Evolutionary conservation across 306 rosid species (phyloP).

Genomic region (Prosopis cineraria): DNA sequence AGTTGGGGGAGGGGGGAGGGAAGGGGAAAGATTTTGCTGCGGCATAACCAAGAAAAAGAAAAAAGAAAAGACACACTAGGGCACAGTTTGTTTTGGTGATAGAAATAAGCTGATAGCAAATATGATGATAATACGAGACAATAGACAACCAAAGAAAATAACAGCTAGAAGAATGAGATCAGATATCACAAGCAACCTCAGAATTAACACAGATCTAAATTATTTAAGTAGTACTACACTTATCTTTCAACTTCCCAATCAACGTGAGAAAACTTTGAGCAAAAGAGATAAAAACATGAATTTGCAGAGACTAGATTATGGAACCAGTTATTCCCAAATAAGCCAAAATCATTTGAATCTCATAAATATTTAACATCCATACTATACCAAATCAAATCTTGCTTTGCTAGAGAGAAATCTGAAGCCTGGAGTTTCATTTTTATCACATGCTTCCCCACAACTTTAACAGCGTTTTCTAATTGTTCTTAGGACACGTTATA

Average conservation of each 20-base stretch:
- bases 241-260: not conserved
- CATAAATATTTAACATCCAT: not conserved
- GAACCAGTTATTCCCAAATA: not conserved
- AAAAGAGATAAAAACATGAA: not conserved
- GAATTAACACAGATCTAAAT: not conserved
- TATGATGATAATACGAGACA: not conserved
- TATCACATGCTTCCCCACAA: not conserved
- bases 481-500: not conserved
- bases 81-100: not conserved
- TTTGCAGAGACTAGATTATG: not conserved
- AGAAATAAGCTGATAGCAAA: not conserved
- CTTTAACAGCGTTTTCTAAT: not conserved
- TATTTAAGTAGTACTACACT: not conserved
- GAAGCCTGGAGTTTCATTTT: not conserved
- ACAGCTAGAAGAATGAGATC: not conserved
- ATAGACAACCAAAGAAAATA: not conserved
- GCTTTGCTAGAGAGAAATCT: not conserved
- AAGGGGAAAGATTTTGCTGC: not conserved
- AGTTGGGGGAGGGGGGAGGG: not conserved
- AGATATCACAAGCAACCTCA: not conserved
- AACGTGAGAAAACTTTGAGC: not conserved
- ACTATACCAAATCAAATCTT: not conserved
- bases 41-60: not conserved
- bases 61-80: not conserved
- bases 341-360: not conserved